Evolutionary conservation across 306 rosid genomes (phyloP).

Genomic region (Trifolium fragiferum): DNA sequence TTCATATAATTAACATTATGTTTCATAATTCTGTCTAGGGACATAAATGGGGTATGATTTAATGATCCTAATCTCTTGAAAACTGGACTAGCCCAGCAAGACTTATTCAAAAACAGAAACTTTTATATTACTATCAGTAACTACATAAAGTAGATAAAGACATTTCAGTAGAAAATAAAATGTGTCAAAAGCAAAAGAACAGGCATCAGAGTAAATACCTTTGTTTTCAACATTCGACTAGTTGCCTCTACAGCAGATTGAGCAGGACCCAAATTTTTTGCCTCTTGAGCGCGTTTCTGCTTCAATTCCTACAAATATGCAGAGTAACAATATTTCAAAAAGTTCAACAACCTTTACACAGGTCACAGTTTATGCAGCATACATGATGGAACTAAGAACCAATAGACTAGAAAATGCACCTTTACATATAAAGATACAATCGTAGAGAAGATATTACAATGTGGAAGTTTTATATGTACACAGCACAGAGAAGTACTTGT

Average conservation of each 20-base stretch:
- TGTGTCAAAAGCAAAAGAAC: not conserved
- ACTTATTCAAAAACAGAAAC: not conserved
- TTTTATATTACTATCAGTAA: not conserved
- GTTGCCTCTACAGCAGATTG: conserved; percentile 78
- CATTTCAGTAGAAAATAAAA: not conserved
- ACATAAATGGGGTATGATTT: not conserved
- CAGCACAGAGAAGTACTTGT: too few species aligned
- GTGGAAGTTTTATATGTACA: too few species aligned
- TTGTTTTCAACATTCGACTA: conserved; percentile 62
- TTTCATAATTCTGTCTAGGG: conserved; percentile 5
- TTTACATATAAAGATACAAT: not conserved
- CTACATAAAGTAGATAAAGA: conserved; percentile 1
- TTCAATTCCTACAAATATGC: conserved; percentile 53
- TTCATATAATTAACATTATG: not conserved
- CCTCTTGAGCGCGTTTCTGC: conserved; percentile 56
- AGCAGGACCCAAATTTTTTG: conserved; percentile 59
- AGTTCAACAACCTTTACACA: not conserved
- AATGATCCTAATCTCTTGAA: conserved; percentile 9
- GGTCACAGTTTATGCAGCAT: not conserved
- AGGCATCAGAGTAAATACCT: conserved; percentile 49
- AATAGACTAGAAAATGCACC: not conserved
- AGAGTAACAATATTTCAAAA: conserved; percentile 15
- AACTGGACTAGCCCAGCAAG: conserved; percentile 16
- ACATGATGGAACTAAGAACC: not conserved
- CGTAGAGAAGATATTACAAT: too few species aligned